These are phyloP conservation scores for Corinectria fuckeliana DNA, from an alignment of 2,329 filamentous ascomycete species.

Conservation along the genomic window DNA sequence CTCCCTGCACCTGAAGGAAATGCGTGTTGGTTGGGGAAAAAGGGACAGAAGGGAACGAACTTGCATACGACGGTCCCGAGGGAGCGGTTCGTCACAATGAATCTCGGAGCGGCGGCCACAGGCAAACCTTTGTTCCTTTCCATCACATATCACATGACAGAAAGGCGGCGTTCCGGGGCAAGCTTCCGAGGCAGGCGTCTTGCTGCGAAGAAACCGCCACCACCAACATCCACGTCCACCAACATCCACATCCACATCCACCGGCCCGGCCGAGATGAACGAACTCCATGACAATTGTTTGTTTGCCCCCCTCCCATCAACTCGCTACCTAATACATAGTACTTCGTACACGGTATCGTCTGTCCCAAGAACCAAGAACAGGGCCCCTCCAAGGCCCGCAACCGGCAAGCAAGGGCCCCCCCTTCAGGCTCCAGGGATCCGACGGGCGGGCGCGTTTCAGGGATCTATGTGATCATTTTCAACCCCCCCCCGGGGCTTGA, in stretches of 20 bases:
- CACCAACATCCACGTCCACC: not conserved
- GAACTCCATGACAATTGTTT: not conserved
- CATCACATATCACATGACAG: not conserved
- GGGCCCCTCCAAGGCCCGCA: too few relatives aligned
- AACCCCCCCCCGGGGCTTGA: not conserved
- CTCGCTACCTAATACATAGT: too few relatives aligned
- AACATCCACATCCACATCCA: not conserved
- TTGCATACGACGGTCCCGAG: not conserved
- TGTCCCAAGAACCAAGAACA: too few relatives aligned
- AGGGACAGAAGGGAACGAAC: not conserved
- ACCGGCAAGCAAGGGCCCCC: too few relatives aligned
- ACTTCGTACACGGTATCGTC: too few relatives aligned
- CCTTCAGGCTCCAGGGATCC: too few relatives aligned
- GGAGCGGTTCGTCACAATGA: not conserved
- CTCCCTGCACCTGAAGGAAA: too few relatives aligned
- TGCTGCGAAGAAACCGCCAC: not conserved
- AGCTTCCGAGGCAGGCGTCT: not conserved
- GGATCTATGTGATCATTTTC: too few relatives aligned
- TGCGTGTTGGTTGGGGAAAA: not conserved
- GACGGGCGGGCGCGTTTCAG: not conserved
- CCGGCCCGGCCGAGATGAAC: not conserved
- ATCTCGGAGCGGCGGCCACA: not conserved
- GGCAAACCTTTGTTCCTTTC: too few relatives aligned
- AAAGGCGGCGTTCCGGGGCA: constrained; percentile 6
- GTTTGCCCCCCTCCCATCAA: not conserved